Evolutionary conservation across 345 rosid species (phyloP).

Genomic region (Syzygium aromaticum): DNA sequence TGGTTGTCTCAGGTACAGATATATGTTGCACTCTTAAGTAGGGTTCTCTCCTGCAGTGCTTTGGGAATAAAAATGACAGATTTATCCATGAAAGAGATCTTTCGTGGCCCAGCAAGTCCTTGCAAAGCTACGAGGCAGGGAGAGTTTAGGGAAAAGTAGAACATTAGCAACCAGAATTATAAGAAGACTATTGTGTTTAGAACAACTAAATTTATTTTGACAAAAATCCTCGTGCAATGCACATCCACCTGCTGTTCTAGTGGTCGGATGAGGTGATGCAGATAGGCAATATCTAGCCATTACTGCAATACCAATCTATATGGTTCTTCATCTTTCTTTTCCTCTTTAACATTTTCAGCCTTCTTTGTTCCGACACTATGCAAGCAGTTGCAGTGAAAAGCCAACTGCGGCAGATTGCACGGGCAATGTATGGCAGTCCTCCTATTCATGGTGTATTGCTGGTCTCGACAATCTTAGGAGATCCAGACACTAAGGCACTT

Average conservation of each 20-base stretch:
- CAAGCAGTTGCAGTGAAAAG: slow-evolving; percentile 82
- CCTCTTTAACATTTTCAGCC: slow-evolving; percentile 22
- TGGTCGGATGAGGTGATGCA: background rate
- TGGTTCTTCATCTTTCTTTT: background rate
- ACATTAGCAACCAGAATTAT: background rate
- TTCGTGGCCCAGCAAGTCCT: background rate
- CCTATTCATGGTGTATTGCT: slow-evolving; percentile 85
- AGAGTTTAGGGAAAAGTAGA: background rate
- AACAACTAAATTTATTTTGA: background rate
- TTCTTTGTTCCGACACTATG: slow-evolving; percentile 71
- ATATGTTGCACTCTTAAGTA: background rate
- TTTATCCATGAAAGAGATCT: background rate
- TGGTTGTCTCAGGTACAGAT: slow-evolving; percentile 81
- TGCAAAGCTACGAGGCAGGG: background rate
- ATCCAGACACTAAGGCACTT: slow-evolving; percentile 61
- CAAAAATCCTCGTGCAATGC: background rate
- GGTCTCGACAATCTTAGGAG: slow-evolving; percentile 75
- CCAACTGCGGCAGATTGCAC: slow-evolving; percentile 92
- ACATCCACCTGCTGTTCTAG: background rate
- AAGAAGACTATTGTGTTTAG: background rate
- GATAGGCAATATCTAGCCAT: background rate
- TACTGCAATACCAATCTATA: background rate
- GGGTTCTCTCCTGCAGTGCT: background rate
- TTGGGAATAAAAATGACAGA: background rate
- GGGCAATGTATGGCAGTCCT: slow-evolving; percentile 98